phyloP scores from a whole-genome alignment of 371 early-diverging fungal genomes.

The Saksenaea oblongispora region DNA sequence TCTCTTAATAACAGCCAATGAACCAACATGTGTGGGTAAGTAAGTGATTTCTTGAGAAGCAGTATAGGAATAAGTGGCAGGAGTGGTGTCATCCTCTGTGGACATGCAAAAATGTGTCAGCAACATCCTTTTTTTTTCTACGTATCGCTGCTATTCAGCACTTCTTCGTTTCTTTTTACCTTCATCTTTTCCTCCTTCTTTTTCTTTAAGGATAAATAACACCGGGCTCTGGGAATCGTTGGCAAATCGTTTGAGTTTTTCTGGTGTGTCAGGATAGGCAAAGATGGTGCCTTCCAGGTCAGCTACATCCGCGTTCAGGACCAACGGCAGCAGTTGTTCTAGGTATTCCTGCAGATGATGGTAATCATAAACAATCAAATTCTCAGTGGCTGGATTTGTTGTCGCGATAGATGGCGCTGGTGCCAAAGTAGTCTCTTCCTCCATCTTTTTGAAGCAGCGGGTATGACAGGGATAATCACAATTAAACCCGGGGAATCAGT shows the following conservation, averaged over 20 bases:
- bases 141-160: background rate
- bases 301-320: conserved; percentile 68
- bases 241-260: conserved; percentile 78
- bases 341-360: conserved; percentile 67
- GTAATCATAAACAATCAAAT: conserved; percentile 56
- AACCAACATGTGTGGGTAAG: conserved; percentile 74
- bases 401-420: conserved; percentile 21
- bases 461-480: conserved; percentile 3
- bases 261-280: conserved; percentile 67
- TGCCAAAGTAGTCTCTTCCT: conserved; percentile 26
- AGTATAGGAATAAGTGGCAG: conserved; percentile 59
- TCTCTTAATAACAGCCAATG: conserved; percentile 90
- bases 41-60: conserved; percentile 79
- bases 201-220: conserved; percentile 81
- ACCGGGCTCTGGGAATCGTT: conserved; percentile 76
- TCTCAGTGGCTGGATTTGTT: conserved; percentile 20
- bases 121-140: background rate
- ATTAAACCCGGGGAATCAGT: conserved; percentile 3
- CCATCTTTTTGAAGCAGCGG: conserved; percentile 17
- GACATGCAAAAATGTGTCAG: background rate
- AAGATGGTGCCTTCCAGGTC: conserved; percentile 68
- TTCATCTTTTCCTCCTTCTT: conserved; percentile 58
- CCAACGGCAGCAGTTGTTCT: conserved; percentile 68
- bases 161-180: conserved; percentile 23
- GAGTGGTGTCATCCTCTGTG: conserved; percentile 37